Evolutionary conservation across 306 rosid genomes (phyloP), one percentile per base, ranked within the genome.

Genomic region (cucumber (Cucumis sativus)): DNA sequence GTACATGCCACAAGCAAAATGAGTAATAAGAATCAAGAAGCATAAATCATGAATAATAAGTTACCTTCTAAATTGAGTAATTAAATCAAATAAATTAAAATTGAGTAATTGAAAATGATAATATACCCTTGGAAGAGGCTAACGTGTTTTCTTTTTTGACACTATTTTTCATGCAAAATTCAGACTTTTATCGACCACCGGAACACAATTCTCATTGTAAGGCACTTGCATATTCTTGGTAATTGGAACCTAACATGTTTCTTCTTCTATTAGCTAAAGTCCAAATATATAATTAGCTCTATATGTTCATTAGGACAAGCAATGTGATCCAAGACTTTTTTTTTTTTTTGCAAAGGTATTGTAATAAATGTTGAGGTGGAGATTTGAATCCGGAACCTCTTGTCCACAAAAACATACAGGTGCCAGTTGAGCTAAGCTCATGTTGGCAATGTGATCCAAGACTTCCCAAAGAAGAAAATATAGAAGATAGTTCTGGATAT

Each of bases 101-200:
- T 10, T 10, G 45, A 61, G 41, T 18, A 40, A 14, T 69, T 57
- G 77, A 33, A 49, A 33, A 52, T 52, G 69, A 61, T 47, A 63
- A 64, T 23, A 52, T 82, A 91, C 97, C 96, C 80, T 83, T 72
- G 20, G 96, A 85, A 45, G 84, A 60, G 69, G 78, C 58, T 37
- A 35, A 23, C 43, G 45, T 3, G 45, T 3, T 39, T 78, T 77
- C 45, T 23, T 45, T 25, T 77, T 77, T n/a, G 57, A 82, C 4
- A 78, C 82, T 30, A 61, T 79, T 78, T 86, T 85, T 88, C 83
- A 56, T 33, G 76, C 40, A 5, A 54, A 20, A 62, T 72, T 87
- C 69, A 82, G 69, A 20, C 75, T 8, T 83, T 85, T 87, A 66
- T 87, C 85, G 39, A 68, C 83, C 52, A 70, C 62, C 4, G 86